phyloP scores from a whole-genome alignment of 345 rosid genomes.

The Erucastrum elatum region DNA sequence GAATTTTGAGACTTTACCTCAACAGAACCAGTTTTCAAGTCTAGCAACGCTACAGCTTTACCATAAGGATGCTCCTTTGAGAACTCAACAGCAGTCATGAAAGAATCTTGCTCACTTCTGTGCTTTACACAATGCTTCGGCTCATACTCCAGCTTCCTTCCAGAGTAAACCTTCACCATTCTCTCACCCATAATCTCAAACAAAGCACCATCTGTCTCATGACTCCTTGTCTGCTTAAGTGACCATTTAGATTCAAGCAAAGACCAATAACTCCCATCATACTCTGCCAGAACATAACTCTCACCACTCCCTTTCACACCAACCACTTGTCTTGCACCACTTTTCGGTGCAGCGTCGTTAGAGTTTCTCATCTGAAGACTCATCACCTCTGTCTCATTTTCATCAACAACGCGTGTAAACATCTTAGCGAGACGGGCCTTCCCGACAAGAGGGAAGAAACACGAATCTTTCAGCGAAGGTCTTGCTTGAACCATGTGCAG shows the following conservation, averaged over 20 bases:
- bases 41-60: slow-evolving; percentile 71
- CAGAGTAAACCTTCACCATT: slow-evolving; percentile 59
- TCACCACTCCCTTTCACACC: slow-evolving; percentile 59
- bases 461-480: slow-evolving; percentile 50
- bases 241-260: slow-evolving; percentile 69
- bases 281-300: slow-evolving; percentile 59
- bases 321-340: slow-evolving; percentile 58
- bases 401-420: slow-evolving; percentile 50
- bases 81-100: slow-evolving; percentile 76
- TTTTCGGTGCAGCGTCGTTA: slow-evolving; percentile 35
- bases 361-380: slow-evolving; percentile 78
- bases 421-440: slow-evolving; percentile 43
- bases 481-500: slow-evolving; percentile 54
- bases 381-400: slow-evolving; percentile 59
- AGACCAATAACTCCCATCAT: slow-evolving; percentile 57
- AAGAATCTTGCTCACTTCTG: slow-evolving; percentile 53
- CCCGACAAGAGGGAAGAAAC: slow-evolving; percentile 61
- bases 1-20: too few species aligned
- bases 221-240: slow-evolving; percentile 46
- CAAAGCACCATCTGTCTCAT: slow-evolving; percentile 44
- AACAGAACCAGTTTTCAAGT: slow-evolving; percentile 58
- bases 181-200: slow-evolving; percentile 63
- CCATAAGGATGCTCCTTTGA: slow-evolving; percentile 78
- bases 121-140: slow-evolving; percentile 48
- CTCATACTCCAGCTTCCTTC: slow-evolving; percentile 81